Evolutionary conservation across 2,329 filamentous ascomycete genomes (phyloP).

Genomic region (Verticillium nubilum): DNA sequence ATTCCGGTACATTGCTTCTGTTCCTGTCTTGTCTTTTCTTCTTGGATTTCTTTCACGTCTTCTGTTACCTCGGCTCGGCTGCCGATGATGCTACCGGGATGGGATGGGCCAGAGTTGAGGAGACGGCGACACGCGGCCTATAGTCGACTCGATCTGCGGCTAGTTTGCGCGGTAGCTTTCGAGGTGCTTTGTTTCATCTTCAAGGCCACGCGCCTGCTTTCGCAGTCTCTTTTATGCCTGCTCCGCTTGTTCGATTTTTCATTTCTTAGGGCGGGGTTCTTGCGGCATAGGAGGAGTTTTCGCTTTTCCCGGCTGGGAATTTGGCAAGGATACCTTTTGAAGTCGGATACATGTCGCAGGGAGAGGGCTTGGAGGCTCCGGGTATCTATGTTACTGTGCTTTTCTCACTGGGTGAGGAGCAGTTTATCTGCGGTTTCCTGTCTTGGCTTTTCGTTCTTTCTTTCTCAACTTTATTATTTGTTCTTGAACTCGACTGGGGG

Average conservation of each 20-base stretch:
- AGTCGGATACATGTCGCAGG: constrained; percentile 4
- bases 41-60: background rate
- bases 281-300: constrained; percentile 3
- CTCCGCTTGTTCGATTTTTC: background rate
- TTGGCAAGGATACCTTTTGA: background rate
- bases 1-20: background rate
- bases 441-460: constrained; percentile 5
- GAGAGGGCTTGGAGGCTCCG: background rate
- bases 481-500: constrained; percentile 3
- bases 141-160: background rate
- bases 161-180: background rate
- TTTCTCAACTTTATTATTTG: constrained; percentile 7
- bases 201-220: background rate
- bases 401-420: background rate
- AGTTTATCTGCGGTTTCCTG: background rate
- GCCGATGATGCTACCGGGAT: background rate
- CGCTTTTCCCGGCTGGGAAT: background rate
- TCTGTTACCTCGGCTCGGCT: background rate
- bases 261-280: background rate
- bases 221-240: background rate
- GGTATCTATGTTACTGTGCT: background rate
- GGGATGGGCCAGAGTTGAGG: background rate
- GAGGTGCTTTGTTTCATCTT: background rate
- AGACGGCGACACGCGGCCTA: no score
- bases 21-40: background rate